Evolutionary conservation across 192 early-diverging fungal species (phyloP).

Genomic region (Entomortierella beljakovae): DNA sequence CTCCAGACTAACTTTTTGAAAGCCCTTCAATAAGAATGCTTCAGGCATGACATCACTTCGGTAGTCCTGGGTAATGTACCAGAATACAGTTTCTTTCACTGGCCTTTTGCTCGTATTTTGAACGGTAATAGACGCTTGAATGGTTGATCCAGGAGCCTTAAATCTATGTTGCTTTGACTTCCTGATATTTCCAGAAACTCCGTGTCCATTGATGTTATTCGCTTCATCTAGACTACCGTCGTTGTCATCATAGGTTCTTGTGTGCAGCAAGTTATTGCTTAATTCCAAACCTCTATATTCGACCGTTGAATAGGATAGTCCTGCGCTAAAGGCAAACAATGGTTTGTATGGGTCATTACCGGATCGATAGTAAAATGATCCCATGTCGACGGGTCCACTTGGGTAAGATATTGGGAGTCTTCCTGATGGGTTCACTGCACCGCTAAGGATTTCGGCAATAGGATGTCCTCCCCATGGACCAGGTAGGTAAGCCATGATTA

Average conservation of each 20-base stretch:
- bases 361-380: conserved; percentile 47
- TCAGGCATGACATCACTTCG: conserved; percentile 63
- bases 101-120: conserved; percentile 58
- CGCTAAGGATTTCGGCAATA: conserved; percentile 68
- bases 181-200: neutral
- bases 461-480: conserved; percentile 70
- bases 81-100: conserved; percentile 67
- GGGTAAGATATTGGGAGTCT: conserved; percentile 71
- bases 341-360: conserved; percentile 59
- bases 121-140: conserved; percentile 50
- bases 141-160: neutral
- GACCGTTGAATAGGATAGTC: conserved; percentile 64
- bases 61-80: conserved; percentile 67
- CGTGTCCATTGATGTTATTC: neutral
- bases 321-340: conserved; percentile 67
- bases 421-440: conserved; percentile 67
- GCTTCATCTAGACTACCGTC: neutral
- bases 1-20: conserved; percentile 60
- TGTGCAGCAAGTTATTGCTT: conserved; percentile 3
- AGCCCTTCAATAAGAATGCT: conserved; percentile 63
- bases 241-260: conserved; percentile 16
- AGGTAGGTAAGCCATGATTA: conserved; percentile 65
- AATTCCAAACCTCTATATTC: conserved; percentile 59
- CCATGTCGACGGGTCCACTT: conserved; percentile 54
- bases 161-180: neutral